phyloP scores from a whole-genome alignment of 2,329 filamentous ascomycete species.

The Calonectria pauciramosa region DNA sequence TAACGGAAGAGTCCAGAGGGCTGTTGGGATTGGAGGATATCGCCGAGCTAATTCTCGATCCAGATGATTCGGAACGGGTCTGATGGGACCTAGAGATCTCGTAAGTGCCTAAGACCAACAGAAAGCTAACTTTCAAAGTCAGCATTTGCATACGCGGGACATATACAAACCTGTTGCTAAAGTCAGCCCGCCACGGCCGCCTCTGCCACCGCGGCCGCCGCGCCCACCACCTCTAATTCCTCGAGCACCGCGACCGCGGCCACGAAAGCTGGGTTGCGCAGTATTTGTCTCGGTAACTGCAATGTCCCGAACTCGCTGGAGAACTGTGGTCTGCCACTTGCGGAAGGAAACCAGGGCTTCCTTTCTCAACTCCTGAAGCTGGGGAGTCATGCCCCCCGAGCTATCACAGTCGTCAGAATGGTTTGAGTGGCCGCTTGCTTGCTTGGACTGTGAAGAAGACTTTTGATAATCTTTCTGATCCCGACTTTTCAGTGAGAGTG shows the following conservation, averaged over 20 bases:
- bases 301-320: slow-evolving; percentile 79
- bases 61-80: slow-evolving; percentile 57
- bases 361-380: slow-evolving; percentile 76
- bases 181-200: slow-evolving; percentile 47
- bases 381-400: slow-evolving; percentile 54
- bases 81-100: slow-evolving; percentile 50
- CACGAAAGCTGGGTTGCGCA: slow-evolving; percentile 45
- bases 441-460: slow-evolving; percentile 19
- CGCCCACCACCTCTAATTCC: slow-evolving; percentile 45
- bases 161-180: slow-evolving; percentile 53
- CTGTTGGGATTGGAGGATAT: slow-evolving; percentile 72
- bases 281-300: slow-evolving; percentile 60
- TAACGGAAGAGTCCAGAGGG: slow-evolving; percentile 70
- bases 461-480: slow-evolving; percentile 38
- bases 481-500: slow-evolving; percentile 49
- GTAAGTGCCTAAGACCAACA: slow-evolving; percentile 24
- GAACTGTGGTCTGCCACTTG: slow-evolving; percentile 82
- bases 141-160: neutral
- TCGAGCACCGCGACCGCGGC: slow-evolving; percentile 52
- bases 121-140: neutral
- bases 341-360: slow-evolving; percentile 80
- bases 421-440: slow-evolving; percentile 39
- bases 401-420: slow-evolving; percentile 50
- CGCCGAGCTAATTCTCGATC: slow-evolving; percentile 63
- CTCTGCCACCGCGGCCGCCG: slow-evolving; percentile 49